phyloP scores from a whole-genome alignment of 1,139 yeast genomes.

The Suzukiozyma palmioleophila region DNA sequence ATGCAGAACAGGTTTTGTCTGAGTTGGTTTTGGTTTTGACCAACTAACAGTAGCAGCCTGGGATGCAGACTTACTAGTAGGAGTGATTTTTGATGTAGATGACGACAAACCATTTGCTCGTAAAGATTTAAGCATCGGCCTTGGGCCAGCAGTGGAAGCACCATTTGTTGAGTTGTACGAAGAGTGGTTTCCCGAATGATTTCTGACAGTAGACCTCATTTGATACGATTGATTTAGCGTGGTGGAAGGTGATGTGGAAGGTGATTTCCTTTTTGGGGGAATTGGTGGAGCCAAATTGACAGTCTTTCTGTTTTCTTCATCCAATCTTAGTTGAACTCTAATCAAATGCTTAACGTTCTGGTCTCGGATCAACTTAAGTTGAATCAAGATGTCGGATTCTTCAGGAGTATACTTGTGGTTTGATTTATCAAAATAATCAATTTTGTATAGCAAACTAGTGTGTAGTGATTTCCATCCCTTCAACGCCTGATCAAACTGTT shows the following conservation, averaged over 20 bases:
- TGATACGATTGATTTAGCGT: constrained; percentile 6
- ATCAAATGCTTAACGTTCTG: constrained; percentile 47
- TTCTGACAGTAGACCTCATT: constrained; percentile 7
- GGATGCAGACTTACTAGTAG: constrained; percentile 22
- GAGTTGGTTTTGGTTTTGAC: constrained; percentile 20
- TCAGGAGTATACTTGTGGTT: constrained; percentile 33
- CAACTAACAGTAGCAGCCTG: constrained; percentile 48
- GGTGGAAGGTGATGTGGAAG: constrained; percentile 12
- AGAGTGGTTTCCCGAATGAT: constrained; percentile 11
- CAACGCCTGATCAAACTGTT: constrained; percentile 50
- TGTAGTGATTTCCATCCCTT: constrained; percentile 72
- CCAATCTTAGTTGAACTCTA: constrained; percentile 40
- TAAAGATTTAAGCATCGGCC: constrained; percentile 36
- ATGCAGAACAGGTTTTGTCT: constrained; percentile 13
- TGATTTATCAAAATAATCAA: constrained; percentile 51
- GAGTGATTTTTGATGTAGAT: constrained; percentile 6
- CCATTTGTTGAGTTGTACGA: constrained; percentile 6
- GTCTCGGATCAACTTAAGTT: constrained; percentile 46
- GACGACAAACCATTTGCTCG: constrained; percentile 17
- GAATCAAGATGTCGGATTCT: constrained; percentile 40
- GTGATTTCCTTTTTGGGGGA: constrained; percentile 8
- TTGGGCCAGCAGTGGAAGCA: constrained; percentile 7
- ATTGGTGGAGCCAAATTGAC: constrained; percentile 9
- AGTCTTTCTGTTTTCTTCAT: constrained; percentile 28
- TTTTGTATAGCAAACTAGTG: constrained; percentile 51